phyloP scores from a whole-genome alignment of 2,329 filamentous ascomycete genomes.

The Xylariales sp. region DNA sequence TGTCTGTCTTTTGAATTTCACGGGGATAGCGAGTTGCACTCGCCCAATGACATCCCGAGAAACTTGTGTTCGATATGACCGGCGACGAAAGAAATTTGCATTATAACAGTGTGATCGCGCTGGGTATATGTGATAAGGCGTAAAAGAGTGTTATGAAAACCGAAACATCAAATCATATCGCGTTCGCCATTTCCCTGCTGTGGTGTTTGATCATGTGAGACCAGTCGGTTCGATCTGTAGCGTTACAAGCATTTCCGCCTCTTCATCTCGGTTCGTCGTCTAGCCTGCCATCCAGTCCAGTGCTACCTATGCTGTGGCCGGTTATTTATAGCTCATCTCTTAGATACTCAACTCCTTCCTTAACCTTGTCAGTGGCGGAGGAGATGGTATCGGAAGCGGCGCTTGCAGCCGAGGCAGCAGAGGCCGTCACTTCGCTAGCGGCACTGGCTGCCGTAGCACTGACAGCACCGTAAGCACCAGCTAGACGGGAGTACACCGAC shows the following conservation, averaged over 20 bases:
- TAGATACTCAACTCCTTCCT: slow-evolving; percentile 3
- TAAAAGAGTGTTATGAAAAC: not conserved
- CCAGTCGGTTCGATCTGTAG: not conserved
- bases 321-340: slow-evolving; percentile 3
- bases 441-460: slow-evolving; percentile 47
- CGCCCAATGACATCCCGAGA: no score
- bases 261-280: not conserved
- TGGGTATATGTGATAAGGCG: no score
- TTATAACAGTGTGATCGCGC: no score
- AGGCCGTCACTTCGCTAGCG: slow-evolving; percentile 30
- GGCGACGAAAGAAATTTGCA: no score
- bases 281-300: not conserved
- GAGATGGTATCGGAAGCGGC: slow-evolving; percentile 18
- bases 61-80: no score
- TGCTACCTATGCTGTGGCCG: not conserved
- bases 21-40: no score
- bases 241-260: not conserved
- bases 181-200: not conserved
- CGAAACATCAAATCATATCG: not conserved
- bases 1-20: no score
- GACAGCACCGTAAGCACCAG: slow-evolving; percentile 67
- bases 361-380: slow-evolving; percentile 4
- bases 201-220: not conserved
- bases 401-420: slow-evolving; percentile 20
- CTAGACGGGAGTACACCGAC: slow-evolving; percentile 68